Base-by-base conservation (phyloP, 495 filamentous ascomycete species). In the Aeminium ludgeri region DNA sequence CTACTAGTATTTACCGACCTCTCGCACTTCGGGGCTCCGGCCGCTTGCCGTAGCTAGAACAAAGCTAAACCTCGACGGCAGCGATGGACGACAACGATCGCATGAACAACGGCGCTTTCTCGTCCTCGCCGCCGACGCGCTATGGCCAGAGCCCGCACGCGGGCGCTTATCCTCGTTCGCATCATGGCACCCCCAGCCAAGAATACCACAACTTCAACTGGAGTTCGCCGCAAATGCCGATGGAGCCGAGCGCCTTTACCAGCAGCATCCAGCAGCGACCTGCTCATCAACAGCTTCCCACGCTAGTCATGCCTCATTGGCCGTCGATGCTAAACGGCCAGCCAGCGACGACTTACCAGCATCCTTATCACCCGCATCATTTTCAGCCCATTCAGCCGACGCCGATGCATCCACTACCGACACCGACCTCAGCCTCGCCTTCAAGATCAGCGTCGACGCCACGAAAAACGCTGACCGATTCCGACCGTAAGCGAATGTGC, bases 401-500 rank as follows among this genome's bases (percentile, higher is more conserved):
- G 19, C 54, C 63, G 16, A 51, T 64, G 8, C 52, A 54, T 12
- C 57, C 59, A 18, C 48, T 56, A 10, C 56, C 60, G 31, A 60
- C 64, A 8, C 61, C 60, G 10, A 39, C 58, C 8, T 61, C 70
- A 56, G 56, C 50, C 53, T 36, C 61, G 52, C 53, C 61, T 57
- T 59, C 57, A 38, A 36, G 44, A 62, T 53, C 65, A 25, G 54
- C 59, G 15, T 61, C 80, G 36, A 79, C 82, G 23, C 80, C 84
- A 6, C 70, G 89, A 51, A 83, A 81, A 59, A 96, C 91, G 0
- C 67, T 99, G 49, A 96, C 89, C 17, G 87, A 96, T 59, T 76
- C 81, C 23, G 86, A 95, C 55, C 74, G 89, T 38, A 74, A 86
- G 41, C 73, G 74, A 38, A 99, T 99, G 86, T 96, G 89, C 58